Evolutionary conservation across 148 eudicot species (phyloP).

Genomic region (Chenopodium quinoa): DNA sequence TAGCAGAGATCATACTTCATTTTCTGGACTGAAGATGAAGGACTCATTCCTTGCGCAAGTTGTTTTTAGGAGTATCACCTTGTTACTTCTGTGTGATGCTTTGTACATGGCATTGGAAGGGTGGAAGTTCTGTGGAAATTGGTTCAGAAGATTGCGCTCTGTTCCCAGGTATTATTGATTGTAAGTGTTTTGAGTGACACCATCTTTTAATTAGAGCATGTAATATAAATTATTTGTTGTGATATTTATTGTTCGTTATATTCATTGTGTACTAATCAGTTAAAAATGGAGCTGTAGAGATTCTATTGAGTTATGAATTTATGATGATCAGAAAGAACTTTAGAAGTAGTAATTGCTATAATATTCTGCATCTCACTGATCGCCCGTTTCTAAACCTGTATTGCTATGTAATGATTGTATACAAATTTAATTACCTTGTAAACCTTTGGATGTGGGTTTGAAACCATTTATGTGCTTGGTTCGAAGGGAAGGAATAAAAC

Average conservation of each 20-base stretch:
- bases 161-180: not conserved
- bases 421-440: no score
- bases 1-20: not conserved
- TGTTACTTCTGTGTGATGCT: not conserved
- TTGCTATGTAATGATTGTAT: not conserved
- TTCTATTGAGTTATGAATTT: not conserved
- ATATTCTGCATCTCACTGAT: not conserved
- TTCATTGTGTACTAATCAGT: not conserved
- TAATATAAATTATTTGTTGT: not conserved
- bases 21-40: not conserved
- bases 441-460: no score
- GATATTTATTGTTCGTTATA: not conserved
- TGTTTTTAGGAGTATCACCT: not conserved
- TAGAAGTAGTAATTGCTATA: not conserved
- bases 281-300: not conserved
- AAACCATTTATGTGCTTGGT: not conserved
- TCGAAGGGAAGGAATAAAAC: not conserved
- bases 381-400: not conserved
- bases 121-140: not conserved
- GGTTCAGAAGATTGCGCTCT: not conserved
- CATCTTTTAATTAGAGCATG: not conserved
- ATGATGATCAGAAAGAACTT: not conserved
- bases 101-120: not conserved
- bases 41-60: not conserved
- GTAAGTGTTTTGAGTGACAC: not conserved